These are phyloP conservation scores for Hypomontagnella submonticulosa DNA, from an alignment of 495 filamentous ascomycete genomes.

Conservation along the genomic window DNA sequence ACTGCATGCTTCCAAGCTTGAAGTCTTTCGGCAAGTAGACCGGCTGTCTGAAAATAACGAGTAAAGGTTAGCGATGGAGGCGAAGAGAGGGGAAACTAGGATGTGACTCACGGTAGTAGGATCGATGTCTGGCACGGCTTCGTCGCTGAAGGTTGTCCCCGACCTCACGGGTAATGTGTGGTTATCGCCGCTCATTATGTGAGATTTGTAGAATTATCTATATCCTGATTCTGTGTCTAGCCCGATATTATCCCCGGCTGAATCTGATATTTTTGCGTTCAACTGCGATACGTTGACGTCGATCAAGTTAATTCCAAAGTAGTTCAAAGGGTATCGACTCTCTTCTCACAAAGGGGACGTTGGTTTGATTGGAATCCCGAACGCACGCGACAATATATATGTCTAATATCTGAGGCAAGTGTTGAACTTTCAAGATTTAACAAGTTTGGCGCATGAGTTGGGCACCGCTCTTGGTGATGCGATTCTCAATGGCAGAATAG, in stretches of 20 bases:
- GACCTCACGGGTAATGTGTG: conserved; percentile 67
- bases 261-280: not conserved
- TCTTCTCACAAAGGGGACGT: not conserved
- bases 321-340: conserved; percentile 4
- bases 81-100: conserved; percentile 21
- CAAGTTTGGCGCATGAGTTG: conserved; percentile 2
- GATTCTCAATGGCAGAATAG: conserved; percentile 21
- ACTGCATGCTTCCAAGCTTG: conserved; percentile 96
- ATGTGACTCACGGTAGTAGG: conserved; percentile 73
- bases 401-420: not conserved
- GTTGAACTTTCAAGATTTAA: not conserved
- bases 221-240: conserved; percentile 1
- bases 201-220: not conserved
- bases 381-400: not conserved
- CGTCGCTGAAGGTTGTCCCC: conserved; percentile 62
- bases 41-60: conserved; percentile 66
- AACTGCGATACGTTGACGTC: conserved; percentile 1
- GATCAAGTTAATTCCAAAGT: not conserved
- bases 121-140: conserved; percentile 79
- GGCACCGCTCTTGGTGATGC: not conserved
- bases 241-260: conserved; percentile 8
- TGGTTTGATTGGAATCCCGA: not conserved
- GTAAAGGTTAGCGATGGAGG: conserved; percentile 23
- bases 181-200: conserved; percentile 50
- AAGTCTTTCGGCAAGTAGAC: conserved; percentile 83